Evolutionary conservation across 2,329 filamentous ascomycete species (phyloP), one percentile per base, ranked within the genome.

Genomic region (Trichoderma hamatum): DNA sequence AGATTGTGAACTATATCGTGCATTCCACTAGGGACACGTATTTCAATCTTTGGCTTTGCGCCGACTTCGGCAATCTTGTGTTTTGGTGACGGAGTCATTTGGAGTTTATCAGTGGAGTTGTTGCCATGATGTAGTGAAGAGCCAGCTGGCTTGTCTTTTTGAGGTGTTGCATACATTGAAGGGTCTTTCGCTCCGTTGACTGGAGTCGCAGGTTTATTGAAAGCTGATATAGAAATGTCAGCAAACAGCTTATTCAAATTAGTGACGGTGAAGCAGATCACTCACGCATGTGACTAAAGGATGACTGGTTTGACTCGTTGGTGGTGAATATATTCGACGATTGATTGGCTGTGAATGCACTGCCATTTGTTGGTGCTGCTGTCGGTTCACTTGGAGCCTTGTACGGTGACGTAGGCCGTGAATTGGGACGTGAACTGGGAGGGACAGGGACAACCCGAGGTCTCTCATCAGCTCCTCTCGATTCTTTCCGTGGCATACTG

Each of bases 111-210:
- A 30, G n/a, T 70, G 51, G 32, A 70, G 39, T 43, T 71, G 63
- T 70, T 32, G 65, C 70, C 69, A 61, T 24, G 24, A 56, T 43
- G 16, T 16, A 46, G 24, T 67, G n/a, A 28, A 43, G 69, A 56
- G 59, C 60, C 19, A 13, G 9, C 39, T 60, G 70, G 61, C 14
- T 71, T 71, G 61, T 67, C 56, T 68, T 71, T 70, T 68, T 76
- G 71, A 60, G 68, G 68, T 73, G 72, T 70, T 64, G 69, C 84
- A 80, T 86, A 86, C 84, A 84, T 82, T 80, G 83, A 82, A 71
- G 81, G 79, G 51, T 77, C 77, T 34, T 76, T 75, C 46, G 70
- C 21, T 49, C 52, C 68, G 21, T 67, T 67, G 36, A 43, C 68
- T 34, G 63, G 56, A 13, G 14, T 66, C 39, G 21, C 26, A 9